Evolutionary conservation across 1,284 basidiomycete species (phyloP).

Genomic region (Malassezia sympodialis): DNA sequence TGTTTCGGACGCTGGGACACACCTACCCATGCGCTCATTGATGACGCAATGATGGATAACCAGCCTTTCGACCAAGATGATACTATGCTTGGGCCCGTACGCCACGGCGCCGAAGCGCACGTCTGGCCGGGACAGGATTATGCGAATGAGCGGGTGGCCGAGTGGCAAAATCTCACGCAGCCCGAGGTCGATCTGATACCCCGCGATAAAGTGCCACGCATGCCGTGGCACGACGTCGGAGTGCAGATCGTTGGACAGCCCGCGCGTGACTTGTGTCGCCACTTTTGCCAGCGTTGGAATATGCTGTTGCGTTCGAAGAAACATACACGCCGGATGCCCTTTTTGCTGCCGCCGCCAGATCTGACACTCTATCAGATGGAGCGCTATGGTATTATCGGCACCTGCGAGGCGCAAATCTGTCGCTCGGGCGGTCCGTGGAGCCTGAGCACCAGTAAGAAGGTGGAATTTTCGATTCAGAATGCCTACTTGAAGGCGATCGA

Average conservation of each 20-base stretch:
- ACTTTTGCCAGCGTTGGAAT: constrained; percentile 77
- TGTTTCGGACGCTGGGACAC: constrained; percentile 64
- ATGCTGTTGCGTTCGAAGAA: constrained; percentile 53
- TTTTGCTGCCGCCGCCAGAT: constrained; percentile 85
- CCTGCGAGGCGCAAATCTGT: constrained; percentile 94
- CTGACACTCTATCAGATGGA: constrained; percentile 73
- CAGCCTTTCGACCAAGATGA: constrained; percentile 19
- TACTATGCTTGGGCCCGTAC: constrained; percentile 39
- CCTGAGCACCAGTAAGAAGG: constrained; percentile 71
- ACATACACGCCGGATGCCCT: constrained; percentile 82
- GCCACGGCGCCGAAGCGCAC: constrained; percentile 54
- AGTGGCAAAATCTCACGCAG: constrained; percentile 79
- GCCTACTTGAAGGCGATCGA: constrained; percentile 87
- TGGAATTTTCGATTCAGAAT: constrained; percentile 88
- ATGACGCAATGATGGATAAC: constrained; percentile 56
- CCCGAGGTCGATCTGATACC: constrained; percentile 92
- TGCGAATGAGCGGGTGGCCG: constrained; percentile 75
- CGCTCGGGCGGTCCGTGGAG: constrained; percentile 93
- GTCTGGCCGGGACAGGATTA: constrained; percentile 90
- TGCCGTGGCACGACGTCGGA: constrained; percentile 98
- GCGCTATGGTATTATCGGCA: constrained; percentile 76
- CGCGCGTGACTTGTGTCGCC: constrained; percentile 82
- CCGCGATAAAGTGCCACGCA: constrained; percentile 72
- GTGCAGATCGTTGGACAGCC: constrained; percentile 94
- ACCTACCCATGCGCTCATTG: constrained; percentile 77